Conservation (phyloP, 2,329 filamentous ascomycete genomes). For the Orbilia javanica region DNA sequence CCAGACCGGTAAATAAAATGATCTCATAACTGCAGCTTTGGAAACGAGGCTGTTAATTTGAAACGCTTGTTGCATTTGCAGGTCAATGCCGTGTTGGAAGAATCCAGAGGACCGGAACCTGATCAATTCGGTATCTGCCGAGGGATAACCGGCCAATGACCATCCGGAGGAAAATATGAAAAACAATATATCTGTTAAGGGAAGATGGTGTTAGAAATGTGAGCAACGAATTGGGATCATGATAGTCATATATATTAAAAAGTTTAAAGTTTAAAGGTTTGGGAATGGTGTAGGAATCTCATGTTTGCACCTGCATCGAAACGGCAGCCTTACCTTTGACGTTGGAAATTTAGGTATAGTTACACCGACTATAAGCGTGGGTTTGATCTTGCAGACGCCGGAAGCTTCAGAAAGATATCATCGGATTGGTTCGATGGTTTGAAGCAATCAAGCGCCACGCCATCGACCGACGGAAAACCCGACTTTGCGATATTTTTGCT, state of each 20-base stretch:
- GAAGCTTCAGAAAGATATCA: constrained; percentile 8
- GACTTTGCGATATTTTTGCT: constrained; percentile 18
- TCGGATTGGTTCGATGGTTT: constrained; percentile 14
- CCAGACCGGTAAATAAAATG: constrained; percentile 13
- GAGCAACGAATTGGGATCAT: constrained; percentile 4
- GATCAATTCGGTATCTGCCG: constrained; percentile 24
- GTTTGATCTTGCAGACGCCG: constrained; percentile 23
- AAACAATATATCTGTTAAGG: neutral
- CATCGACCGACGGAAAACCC: constrained; percentile 8
- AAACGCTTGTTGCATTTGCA: constrained; percentile 27
- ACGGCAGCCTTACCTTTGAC: constrained; percentile 15
- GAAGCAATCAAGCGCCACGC: constrained; percentile 24
- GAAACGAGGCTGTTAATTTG: constrained; percentile 40
- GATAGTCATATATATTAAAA: constrained; percentile 19
- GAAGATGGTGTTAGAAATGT: neutral
- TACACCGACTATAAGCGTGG: constrained; percentile 17
- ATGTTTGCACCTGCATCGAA: constrained; percentile 21
- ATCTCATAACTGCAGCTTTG: constrained; percentile 36
- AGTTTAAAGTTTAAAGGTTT: neutral
- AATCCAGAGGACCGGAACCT: constrained; percentile 4
- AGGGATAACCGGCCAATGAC: constrained; percentile 5
- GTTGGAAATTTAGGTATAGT: constrained; percentile 26
- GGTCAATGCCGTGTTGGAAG: constrained; percentile 24
- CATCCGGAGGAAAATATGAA: neutral
- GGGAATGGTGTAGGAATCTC: neutral